These are phyloP conservation scores for Buxus sempervirens DNA, from an alignment of 164 flowering plant genomes.

Conservation along the genomic window DNA sequence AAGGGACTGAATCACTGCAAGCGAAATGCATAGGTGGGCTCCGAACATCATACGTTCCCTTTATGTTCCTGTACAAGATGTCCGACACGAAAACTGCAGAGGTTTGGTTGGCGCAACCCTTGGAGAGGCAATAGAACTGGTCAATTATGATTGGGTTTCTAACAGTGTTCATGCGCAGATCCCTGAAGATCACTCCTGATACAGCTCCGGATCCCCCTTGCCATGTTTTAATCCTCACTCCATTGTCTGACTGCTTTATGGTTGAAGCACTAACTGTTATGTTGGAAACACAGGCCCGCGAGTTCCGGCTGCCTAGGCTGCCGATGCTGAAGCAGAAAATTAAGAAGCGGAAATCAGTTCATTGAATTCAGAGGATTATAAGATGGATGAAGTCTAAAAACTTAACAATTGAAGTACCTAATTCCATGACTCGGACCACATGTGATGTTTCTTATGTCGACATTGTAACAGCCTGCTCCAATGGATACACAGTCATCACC, in stretches of 20 bases:
- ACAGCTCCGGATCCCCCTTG: conserved; percentile 88
- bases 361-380: too few species aligned
- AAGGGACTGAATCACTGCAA: conserved; percentile 79
- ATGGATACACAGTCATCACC: conserved; percentile 91
- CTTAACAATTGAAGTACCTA: conserved; percentile 40
- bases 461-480: conserved; percentile 64
- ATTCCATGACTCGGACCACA: conserved; percentile 95
- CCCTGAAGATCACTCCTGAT: conserved; percentile 51
- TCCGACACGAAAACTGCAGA: conserved; percentile 60
- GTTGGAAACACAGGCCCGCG: conserved; percentile 76
- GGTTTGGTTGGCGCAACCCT: conserved; percentile 62
- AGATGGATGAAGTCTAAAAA: too few species aligned
- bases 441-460: conserved; percentile 72
- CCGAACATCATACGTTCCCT: conserved; percentile 67
- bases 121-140: conserved; percentile 72
- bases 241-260: conserved; percentile 68
- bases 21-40: conserved; percentile 73
- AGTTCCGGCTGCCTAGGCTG: conserved; percentile 72
- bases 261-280: conserved; percentile 54
- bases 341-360: neutral
- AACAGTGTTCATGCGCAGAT: conserved; percentile 67
- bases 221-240: conserved; percentile 88
- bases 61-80: conserved; percentile 48
- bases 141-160: conserved; percentile 79
- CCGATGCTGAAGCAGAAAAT: conserved; percentile 62